These are phyloP conservation scores for Ophiosphaerella korrae DNA, from an alignment of 2,329 filamentous ascomycete genomes.

Conservation along the genomic window DNA sequence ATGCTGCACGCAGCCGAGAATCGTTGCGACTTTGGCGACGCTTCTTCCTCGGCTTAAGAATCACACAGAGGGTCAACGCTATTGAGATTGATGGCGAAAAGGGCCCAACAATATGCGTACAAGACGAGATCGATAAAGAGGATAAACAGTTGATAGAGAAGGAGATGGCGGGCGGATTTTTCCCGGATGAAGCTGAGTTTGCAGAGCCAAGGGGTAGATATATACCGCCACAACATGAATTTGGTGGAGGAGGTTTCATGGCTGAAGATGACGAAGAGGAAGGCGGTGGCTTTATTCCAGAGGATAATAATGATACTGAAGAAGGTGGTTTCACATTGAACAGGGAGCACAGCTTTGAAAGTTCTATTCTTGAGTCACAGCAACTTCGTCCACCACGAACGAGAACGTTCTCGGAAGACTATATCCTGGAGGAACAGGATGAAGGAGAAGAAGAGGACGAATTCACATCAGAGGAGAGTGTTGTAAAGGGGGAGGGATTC, in stretches of 20 bases:
- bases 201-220: constrained; percentile 26
- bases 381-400: constrained; percentile 28
- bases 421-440: constrained; percentile 32
- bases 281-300: constrained; percentile 26
- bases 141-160: constrained; percentile 34
- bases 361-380: constrained; percentile 34
- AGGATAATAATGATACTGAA: constrained; percentile 12
- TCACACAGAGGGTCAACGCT: constrained; percentile 73
- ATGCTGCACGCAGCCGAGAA: constrained; percentile 57
- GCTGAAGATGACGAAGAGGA: constrained; percentile 13
- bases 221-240: constrained; percentile 10
- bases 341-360: constrained; percentile 45
- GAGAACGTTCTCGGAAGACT: constrained; percentile 31
- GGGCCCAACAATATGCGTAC: constrained; percentile 32
- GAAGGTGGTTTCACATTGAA: constrained; percentile 14
- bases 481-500: constrained; percentile 17
- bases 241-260: constrained; percentile 26
- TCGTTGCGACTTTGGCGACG: constrained; percentile 64
- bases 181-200: constrained; percentile 57
- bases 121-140: constrained; percentile 36
- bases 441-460: constrained; percentile 18
- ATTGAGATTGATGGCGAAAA: constrained; percentile 45
- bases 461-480: constrained; percentile 22
- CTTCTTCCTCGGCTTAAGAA: constrained; percentile 66
- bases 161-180: constrained; percentile 47